A percentile compares a stretch with the other conserved stretches of the same genome.
Evolutionary conservation across 164 flowering plant genomes (phyloP).

Genomic region (Chloranthus sessilifolius): DNA sequence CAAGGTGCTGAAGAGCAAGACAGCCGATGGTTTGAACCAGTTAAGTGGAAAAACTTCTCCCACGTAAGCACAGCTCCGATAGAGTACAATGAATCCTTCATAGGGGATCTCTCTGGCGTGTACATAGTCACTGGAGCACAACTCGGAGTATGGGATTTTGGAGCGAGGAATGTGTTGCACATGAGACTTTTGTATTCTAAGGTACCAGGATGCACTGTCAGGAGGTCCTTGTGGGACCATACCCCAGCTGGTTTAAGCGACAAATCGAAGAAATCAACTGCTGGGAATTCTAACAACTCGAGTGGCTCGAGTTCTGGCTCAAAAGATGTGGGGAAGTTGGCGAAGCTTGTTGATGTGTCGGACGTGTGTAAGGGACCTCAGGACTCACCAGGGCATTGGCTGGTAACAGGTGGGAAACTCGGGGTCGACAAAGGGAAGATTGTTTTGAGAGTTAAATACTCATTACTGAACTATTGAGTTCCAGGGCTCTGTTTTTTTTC

Average conservation of each 20-base stretch:
- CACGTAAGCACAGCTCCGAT: conserved; percentile 88
- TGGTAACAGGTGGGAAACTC: conserved; percentile 87
- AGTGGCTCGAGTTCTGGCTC: conserved; percentile 32
- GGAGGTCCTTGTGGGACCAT: conserved; percentile 87
- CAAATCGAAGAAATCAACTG: conserved; percentile 20
- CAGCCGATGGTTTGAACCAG: conserved; percentile 87
- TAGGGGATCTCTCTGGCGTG: conserved; percentile 57
- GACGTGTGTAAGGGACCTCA: conserved; percentile 77
- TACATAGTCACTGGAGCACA: conserved; percentile 88
- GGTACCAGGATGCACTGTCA: conserved; percentile 74
- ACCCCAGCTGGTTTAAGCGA: conserved; percentile 25
- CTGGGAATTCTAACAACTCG: conserved; percentile 8
- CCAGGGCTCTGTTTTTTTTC: too few relatives aligned
- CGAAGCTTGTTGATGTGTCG: conserved; percentile 52
- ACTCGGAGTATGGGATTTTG: conserved; percentile 97
- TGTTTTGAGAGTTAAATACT: conserved; percentile 68
- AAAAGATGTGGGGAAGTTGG: conserved; percentile 40
- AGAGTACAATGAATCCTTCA: conserved; percentile 54
- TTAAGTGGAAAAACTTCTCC: conserved; percentile 89
- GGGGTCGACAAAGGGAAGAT: conserved; percentile 81
- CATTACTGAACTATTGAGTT: conserved; percentile 61
- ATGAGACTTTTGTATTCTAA: conserved; percentile 74
- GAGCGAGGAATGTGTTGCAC: conserved; percentile 62
- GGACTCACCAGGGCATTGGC: conserved; percentile 86
- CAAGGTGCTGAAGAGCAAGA: conserved; percentile 93